A percentile compares a stretch with the other conserved stretches of the same genome.
These are phyloP conservation scores for Coemansia sp. DNA, from an alignment of 192 early-diverging fungal genomes.

Conservation along the genomic window DNA sequence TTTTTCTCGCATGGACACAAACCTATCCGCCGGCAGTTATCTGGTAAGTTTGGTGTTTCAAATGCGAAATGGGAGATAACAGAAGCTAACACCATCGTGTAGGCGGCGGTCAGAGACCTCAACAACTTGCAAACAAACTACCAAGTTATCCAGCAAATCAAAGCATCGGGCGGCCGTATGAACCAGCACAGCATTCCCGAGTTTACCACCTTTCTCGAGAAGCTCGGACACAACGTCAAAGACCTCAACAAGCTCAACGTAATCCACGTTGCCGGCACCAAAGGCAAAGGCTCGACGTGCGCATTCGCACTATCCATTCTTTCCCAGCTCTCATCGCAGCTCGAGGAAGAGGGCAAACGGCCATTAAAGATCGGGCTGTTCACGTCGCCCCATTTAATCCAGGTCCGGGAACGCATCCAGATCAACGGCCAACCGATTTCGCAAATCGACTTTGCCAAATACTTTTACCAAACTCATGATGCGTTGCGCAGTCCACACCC, in stretches of 20 bases:
- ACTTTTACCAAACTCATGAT: slow-evolving; percentile 88
- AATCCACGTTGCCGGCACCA: slow-evolving; percentile 83
- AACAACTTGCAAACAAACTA: slow-evolving; percentile 89
- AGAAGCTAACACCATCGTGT: background rate
- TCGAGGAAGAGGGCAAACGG: slow-evolving; percentile 7
- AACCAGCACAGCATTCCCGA: slow-evolving; percentile 38
- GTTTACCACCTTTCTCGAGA: slow-evolving; percentile 33
- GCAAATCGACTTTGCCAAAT: slow-evolving; percentile 72
- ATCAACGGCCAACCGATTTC: slow-evolving; percentile 84
- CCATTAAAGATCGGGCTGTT: slow-evolving; percentile 67
- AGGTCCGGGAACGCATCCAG: slow-evolving; percentile 91
- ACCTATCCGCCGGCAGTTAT: background rate
- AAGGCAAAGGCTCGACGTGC: slow-evolving; percentile 84
- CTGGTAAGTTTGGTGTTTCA: slow-evolving; percentile 1
- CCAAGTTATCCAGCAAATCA: slow-evolving; percentile 65
- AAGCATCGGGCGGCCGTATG: slow-evolving; percentile 49
- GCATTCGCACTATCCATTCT: slow-evolving; percentile 83
- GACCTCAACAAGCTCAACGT: slow-evolving; percentile 76
- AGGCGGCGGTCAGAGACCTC: slow-evolving; percentile 78
- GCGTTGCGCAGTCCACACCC: slow-evolving; percentile 52
- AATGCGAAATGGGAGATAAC: background rate
- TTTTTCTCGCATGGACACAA: background rate
- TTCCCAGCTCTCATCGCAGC: slow-evolving; percentile 31
- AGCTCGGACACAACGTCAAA: slow-evolving; percentile 36
- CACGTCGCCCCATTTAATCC: slow-evolving; percentile 90